Evolutionary conservation across 2,329 filamentous ascomycete species (phyloP).

Genomic region (Daldinia sp.): DNA sequence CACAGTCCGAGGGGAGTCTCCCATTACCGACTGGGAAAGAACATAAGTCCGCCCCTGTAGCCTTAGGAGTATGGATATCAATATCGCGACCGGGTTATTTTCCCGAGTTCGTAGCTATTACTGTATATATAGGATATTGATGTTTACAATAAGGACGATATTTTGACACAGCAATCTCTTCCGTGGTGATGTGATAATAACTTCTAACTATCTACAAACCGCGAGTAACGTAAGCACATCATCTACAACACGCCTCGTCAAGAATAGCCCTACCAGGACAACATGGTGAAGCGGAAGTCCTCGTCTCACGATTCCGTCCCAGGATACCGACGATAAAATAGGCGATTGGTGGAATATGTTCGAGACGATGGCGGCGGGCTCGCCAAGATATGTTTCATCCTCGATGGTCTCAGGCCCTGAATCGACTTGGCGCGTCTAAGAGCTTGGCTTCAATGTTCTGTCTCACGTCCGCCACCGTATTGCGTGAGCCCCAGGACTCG

Average conservation of each 20-base stretch:
- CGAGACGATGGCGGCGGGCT: constrained; percentile 7
- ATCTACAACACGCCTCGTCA: too few species aligned
- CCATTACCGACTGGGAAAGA: background rate
- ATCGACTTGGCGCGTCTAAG: constrained; percentile 9
- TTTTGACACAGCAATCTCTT: background rate
- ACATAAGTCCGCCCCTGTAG: constrained; percentile 5
- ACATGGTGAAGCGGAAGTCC: background rate
- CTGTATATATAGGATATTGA: too few species aligned
- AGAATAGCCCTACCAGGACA: background rate
- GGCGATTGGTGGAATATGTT: background rate
- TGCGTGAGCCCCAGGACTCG: constrained; percentile 18
- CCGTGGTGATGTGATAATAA: background rate
- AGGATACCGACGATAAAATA: background rate
- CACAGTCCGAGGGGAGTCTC: background rate
- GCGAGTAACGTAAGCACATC: background rate
- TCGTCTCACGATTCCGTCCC: background rate
- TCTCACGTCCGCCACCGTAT: constrained; percentile 23
- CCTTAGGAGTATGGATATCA: background rate
- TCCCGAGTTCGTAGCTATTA: too few species aligned
- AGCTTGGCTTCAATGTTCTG: constrained; percentile 26
- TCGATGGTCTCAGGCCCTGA: constrained; percentile 6
- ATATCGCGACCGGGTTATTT: too few species aligned
- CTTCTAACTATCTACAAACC: background rate
- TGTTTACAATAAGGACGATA: background rate
- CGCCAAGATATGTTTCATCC: constrained; percentile 34